phyloP scores from a whole-genome alignment of 495 filamentous ascomycete genomes.

The Gamarada debralockiae region DNA sequence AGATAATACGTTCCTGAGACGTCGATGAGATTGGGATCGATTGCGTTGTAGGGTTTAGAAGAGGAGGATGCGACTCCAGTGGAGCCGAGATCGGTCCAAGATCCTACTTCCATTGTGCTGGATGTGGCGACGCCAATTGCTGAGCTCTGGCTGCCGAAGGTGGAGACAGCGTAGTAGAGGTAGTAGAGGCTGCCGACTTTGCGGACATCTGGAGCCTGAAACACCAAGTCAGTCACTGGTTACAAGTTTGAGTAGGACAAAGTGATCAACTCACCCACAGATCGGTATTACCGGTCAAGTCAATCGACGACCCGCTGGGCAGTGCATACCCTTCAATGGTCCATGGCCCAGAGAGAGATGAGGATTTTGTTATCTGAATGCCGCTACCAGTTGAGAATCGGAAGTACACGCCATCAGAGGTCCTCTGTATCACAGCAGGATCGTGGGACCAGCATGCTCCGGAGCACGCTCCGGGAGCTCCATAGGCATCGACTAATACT shows the following conservation, averaged over 20 bases:
- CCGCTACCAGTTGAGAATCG: constrained; percentile 63
- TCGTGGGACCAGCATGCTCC: constrained; percentile 63
- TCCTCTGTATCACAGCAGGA: constrained; percentile 57
- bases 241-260: not conserved
- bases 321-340: constrained; percentile 52
- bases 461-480: constrained; percentile 52
- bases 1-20: constrained; percentile 46
- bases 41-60: constrained; percentile 59
- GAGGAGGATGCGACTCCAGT: constrained; percentile 45
- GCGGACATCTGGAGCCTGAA: constrained; percentile 65
- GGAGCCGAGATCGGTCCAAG: constrained; percentile 54
- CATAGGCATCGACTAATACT: too few relatives aligned
- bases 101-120: constrained; percentile 51
- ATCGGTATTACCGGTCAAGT: constrained; percentile 47
- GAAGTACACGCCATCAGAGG: constrained; percentile 66
- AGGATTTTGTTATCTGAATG: constrained; percentile 55
- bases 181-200: constrained; percentile 56
- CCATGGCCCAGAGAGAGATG: constrained; percentile 62
- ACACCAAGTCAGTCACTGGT: not conserved
- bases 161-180: constrained; percentile 67
- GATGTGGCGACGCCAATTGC: constrained; percentile 69
- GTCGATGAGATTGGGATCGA: constrained; percentile 60
- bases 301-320: constrained; percentile 53
- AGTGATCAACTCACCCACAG: constrained; percentile 49
- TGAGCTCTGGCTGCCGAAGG: constrained; percentile 59